Evolutionary conservation across 371 early-diverging fungal species (phyloP), one percentile per base, ranked within the genome.

Genomic region (Cokeromyces recurvatus): DNA sequence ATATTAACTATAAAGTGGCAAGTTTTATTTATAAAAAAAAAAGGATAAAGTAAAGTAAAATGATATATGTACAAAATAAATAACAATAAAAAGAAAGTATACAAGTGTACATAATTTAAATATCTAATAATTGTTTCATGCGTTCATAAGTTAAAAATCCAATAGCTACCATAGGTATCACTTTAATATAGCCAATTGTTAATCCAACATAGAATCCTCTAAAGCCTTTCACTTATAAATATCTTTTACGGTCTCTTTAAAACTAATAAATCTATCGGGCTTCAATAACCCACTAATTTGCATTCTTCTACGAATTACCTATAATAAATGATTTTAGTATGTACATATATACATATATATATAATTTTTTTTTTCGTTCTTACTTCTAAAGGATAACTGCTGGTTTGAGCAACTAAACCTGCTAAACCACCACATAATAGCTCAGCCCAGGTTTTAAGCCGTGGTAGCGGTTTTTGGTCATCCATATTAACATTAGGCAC

Each of bases 161-260:
- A 20, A 91, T 84, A 4, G 93, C 95, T 37, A 79, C 78, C 94
- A 94, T 91, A 8, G 97, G 97, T 21, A 83, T 78, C 2, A 95
- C 91, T 68, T 97, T 97, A 45, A 95, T 66, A 59, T 92, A 97
- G 25, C 95, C 95, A 55, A 97, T 95, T n/a, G 85, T 89, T 45
- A 97, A 68, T n/a, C 95, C 95, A n/a, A 94, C 91, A 78, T 87
- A 97, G 62, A 95, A 94, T 3, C 97, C 97, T 14, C 84, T 77
- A 23, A 80, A 55, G 15, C 96, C 96, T 22, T 78, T 77, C 24
- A 63, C 60, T 31, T 49, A 59, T 79, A 90, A 46, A 95, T 85
- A 4, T 64, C 63, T 35, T 59, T 67, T 10, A 78, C 78, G 5
- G 87, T 89, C 31, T 82, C 74, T 48, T 38, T 52, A 49, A 86